Evolutionary conservation across 176 grass and related monocot genomes (phyloP), one percentile per base, ranked within the genome.

Genomic region (Triticum turgidum): DNA sequence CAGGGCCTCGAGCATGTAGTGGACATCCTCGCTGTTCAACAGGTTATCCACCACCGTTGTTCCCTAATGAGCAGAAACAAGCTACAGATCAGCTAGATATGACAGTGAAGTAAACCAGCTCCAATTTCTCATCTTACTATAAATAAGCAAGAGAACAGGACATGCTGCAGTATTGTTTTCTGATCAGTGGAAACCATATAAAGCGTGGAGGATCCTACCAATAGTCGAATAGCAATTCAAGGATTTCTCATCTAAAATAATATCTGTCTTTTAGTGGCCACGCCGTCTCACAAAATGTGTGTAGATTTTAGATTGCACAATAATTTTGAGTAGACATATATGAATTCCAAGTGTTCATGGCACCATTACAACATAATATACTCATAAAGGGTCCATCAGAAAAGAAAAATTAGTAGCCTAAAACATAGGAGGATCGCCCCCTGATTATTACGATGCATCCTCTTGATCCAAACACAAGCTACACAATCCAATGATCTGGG

Each of bases 1-100:
- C 85, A 99, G 80, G 35, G 97, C 97, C 87, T 85, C 97, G 6
- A 99, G 97, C 97, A 99, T 99, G 83, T 99, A 99, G 85, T 93
- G 90, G 37, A 99, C 89, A 64, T 99, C 97, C 67, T 99, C 97
- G n/a, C 97, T 99, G 78, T 89, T 87, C 78, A 99, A 86, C 85
- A 99, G 86, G 85, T 99, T 99, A 80, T 99, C 97, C 11, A 99
- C 92, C 14, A 94, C 87, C 24, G 97, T 99, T 10, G 94, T 99
- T 76, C 94, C 97, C 97, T 99, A 37, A 84, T 13, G 86, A 77
- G 25, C 18, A 75, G 44, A 69, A 5, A 33, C 2, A 1, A 69
- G 5, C 2, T 72, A 54, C 2, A 1, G 7, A 58, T 39, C 45
- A 49, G 25, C 45, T 30, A 18, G 25, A 47, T n/a, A 84, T 38